phyloP scores from a whole-genome alignment of 305 asterid species.

The Salvia sclarea region DNA sequence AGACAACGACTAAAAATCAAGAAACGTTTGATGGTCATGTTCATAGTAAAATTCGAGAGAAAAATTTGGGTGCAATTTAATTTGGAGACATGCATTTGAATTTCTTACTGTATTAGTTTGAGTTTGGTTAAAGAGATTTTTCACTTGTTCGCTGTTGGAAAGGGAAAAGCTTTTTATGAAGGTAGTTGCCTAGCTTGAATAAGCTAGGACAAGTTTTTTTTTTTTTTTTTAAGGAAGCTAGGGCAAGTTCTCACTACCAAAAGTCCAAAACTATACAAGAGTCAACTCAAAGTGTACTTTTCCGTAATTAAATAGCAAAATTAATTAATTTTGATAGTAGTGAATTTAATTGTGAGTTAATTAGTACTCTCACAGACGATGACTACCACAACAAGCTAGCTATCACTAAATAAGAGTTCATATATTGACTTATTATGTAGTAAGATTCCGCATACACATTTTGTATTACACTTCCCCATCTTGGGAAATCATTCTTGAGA shows the following conservation, averaged over 20 bases:
- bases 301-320: not conserved
- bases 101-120: not conserved
- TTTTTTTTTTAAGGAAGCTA: too few species aligned
- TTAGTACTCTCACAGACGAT: too few species aligned
- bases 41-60: not conserved
- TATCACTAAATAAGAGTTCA: too few species aligned
- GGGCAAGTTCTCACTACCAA: too few species aligned
- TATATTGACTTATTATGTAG: too few species aligned
- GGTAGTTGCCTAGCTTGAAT: not conserved
- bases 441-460: too few species aligned
- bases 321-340: not conserved
- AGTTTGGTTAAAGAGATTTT: not conserved
- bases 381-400: too few species aligned
- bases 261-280: not conserved
- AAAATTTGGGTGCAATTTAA: too few species aligned
- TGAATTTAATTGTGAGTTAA: not conserved
- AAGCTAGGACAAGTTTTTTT: not conserved
- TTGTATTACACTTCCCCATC: not conserved
- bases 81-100: not conserved
- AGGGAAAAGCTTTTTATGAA: not conserved
- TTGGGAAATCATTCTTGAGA: not conserved
- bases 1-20: not conserved
- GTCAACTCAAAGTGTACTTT: not conserved
- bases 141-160: not conserved
- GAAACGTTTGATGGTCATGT: not conserved